phyloP scores from a whole-genome alignment of 768 basidiomycete species.

The Termitomyces sp. region DNA sequence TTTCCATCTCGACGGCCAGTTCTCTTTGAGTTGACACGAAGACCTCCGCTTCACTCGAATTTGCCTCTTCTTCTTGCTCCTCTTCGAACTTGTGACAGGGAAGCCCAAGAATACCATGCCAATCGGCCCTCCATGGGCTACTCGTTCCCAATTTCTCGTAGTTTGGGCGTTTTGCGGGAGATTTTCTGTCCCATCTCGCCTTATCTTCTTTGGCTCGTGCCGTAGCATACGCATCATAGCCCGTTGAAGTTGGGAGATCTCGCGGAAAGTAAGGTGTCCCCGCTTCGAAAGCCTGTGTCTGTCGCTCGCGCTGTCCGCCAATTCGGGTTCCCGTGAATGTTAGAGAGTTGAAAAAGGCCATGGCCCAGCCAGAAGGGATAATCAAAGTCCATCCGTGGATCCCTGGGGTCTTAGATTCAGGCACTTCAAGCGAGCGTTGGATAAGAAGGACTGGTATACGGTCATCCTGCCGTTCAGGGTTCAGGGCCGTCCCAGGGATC shows the following conservation, averaged over 20 bases:
- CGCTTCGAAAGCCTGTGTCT: constrained; percentile 79
- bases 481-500: constrained; percentile 71
- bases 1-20: constrained; percentile 18
- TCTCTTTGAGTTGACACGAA: constrained; percentile 59
- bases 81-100: constrained; percentile 7
- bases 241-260: constrained; percentile 61
- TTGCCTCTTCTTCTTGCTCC: constrained; percentile 5
- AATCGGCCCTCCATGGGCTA: constrained; percentile 75
- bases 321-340: constrained; percentile 79
- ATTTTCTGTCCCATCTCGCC: constrained; percentile 69
- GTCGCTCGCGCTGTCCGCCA: constrained; percentile 79
- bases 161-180: constrained; percentile 82
- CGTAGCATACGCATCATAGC: constrained; percentile 46
- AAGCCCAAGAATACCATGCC: constrained; percentile 65
- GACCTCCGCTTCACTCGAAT: constrained; percentile 16
- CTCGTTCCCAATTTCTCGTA: constrained; percentile 56
- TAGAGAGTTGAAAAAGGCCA: constrained; percentile 84
- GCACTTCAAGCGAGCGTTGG: constrained; percentile 60
- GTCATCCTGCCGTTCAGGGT: constrained; percentile 68
- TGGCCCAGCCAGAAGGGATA: constrained; percentile 84
- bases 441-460: constrained; percentile 80
- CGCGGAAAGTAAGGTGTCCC: constrained; percentile 72
- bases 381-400: constrained; percentile 88
- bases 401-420: constrained; percentile 27
- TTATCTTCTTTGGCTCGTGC: constrained; percentile 48